phyloP scores from a whole-genome alignment of 1,284 basidiomycete genomes.

The Leccinum fallax region DNA sequence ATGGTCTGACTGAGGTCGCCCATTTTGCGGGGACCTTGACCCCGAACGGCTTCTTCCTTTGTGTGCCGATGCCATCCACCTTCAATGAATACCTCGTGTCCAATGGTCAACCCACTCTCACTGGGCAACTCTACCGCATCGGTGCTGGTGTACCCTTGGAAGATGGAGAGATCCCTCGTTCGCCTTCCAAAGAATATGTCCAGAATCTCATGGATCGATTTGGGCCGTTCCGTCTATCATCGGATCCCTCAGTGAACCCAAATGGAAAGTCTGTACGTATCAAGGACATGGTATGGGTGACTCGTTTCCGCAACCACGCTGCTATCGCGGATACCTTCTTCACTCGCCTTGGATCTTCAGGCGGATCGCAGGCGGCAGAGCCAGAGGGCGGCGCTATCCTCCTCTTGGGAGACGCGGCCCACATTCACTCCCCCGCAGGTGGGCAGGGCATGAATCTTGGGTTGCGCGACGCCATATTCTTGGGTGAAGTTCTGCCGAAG shows the following conservation, averaged over 20 bases:
- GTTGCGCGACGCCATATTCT: background rate
- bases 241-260: constrained; percentile 28
- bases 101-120: background rate
- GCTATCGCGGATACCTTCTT: constrained; percentile 40
- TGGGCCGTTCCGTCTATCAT: constrained; percentile 32
- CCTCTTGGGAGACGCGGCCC: background rate
- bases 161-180: constrained; percentile 35
- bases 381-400: background rate
- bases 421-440: background rate
- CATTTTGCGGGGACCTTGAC: background rate
- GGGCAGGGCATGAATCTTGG: background rate
- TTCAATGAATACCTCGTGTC: background rate
- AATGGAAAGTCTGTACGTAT: constrained; percentile 22
- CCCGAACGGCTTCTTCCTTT: background rate
- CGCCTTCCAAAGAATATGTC: constrained; percentile 38
- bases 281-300: constrained; percentile 40
- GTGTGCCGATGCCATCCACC: background rate
- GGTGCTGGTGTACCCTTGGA: constrained; percentile 36
- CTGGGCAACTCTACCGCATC: constrained; percentile 35
- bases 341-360: constrained; percentile 24
- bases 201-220: constrained; percentile 41
- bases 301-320: constrained; percentile 43
- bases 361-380: background rate
- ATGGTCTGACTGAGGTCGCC: background rate
- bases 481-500: background rate